phyloP scores from a whole-genome alignment of 805 yeast species.

The Saccharomycopsis babjevae region DNA sequence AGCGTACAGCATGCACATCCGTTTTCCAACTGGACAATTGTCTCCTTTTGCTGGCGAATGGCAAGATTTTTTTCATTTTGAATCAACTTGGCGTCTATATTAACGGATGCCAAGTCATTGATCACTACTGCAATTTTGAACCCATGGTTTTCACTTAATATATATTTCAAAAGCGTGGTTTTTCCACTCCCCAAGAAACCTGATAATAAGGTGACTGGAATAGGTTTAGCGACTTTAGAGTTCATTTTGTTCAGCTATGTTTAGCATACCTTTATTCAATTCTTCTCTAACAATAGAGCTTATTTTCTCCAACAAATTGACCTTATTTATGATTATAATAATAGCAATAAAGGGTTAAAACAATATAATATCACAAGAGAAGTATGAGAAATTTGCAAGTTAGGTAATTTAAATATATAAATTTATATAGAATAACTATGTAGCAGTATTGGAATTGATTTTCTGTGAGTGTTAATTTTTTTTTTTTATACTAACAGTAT shows the following conservation, averaged over 20 bases:
- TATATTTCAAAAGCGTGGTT: conserved; percentile 36
- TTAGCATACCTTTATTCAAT: not conserved
- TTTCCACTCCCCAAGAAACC: conserved; percentile 40
- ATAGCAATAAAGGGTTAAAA: too few species aligned
- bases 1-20: conserved; percentile 42
- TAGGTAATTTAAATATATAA: too few species aligned
- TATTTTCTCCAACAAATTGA: too few species aligned
- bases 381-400: too few species aligned
- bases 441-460: too few species aligned
- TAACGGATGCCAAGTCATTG: conserved; percentile 35
- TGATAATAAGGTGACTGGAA: conserved; percentile 37
- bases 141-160: conserved; percentile 32
- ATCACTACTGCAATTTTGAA: conserved; percentile 35
- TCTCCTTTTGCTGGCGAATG: conserved; percentile 27
- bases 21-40: conserved; percentile 35
- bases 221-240: conserved; percentile 20
- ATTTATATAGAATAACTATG: too few species aligned
- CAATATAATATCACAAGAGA: not conserved
- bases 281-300: not conserved
- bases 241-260: not conserved
- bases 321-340: too few species aligned
- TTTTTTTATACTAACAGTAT: too few species aligned
- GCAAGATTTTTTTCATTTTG: conserved; percentile 24
- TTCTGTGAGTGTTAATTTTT: too few species aligned
- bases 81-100: conserved; percentile 35